Conservation (phyloP, 805 yeast species). For the Tetrapisispora taiwanensis region DNA sequence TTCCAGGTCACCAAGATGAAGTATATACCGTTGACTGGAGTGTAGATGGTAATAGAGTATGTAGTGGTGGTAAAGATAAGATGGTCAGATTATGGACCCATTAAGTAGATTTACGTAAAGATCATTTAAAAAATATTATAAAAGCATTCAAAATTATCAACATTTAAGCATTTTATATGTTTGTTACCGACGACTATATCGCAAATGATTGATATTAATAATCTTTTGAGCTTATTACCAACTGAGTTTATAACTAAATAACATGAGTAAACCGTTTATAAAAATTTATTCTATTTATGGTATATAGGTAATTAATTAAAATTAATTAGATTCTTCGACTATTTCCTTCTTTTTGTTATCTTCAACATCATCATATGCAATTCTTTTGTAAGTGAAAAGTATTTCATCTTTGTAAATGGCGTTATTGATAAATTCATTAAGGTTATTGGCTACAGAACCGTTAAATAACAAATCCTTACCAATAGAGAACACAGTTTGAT, state of each 20-base stretch:
- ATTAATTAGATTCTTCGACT: neutral
- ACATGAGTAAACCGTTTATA: too few relatives aligned
- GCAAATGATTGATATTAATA: too few relatives aligned
- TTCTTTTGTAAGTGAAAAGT: constrained; percentile 3
- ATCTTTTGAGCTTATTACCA: too few relatives aligned
- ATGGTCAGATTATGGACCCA: constrained; percentile 92
- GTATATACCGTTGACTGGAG: constrained; percentile 98
- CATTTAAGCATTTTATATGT: too few relatives aligned
- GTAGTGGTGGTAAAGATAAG: constrained; percentile 97
- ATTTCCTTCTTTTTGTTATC: neutral
- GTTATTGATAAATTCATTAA: neutral
- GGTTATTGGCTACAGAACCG: neutral
- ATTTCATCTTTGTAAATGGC: neutral
- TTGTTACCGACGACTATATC: too few relatives aligned
- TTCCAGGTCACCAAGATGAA: constrained; percentile 95
- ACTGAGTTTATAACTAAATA: too few relatives aligned
- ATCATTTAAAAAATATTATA: too few relatives aligned
- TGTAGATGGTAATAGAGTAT: constrained; percentile 84
- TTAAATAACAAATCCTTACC: neutral
- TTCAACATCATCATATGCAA: neutral
- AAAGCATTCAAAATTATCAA: neutral
- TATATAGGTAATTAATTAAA: too few relatives aligned
- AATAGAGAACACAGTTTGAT: neutral
- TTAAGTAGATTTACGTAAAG: constrained; percentile 14
- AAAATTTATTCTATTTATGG: too few relatives aligned